Evolutionary conservation across 2,329 filamentous ascomycete genomes (phyloP).

Genomic region (Ophiocordyceps camponoti-saundersi): DNA sequence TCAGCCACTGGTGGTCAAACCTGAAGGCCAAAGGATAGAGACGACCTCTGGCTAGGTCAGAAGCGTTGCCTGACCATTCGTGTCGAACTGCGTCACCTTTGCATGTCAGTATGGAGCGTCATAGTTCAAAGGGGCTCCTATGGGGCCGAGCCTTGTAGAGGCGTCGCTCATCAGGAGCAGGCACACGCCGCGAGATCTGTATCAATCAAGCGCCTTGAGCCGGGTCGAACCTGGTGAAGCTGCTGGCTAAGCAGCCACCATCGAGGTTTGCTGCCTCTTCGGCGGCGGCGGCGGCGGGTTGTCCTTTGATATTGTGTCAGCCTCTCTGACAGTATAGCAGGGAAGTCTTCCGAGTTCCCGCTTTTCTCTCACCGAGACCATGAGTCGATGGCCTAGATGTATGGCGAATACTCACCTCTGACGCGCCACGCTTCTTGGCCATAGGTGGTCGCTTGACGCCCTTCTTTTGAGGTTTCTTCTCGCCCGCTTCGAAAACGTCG

Average conservation of each 20-base stretch:
- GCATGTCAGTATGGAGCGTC: conserved; percentile 6
- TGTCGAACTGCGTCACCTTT: conserved; percentile 4
- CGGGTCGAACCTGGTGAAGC: background rate
- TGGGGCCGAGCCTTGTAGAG: conserved; percentile 6
- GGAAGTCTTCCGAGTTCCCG: conserved; percentile 1
- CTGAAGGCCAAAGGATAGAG: too few relatives aligned
- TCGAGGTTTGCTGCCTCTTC: conserved; percentile 23
- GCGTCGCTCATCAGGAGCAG: conserved; percentile 2
- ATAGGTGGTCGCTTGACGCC: conserved; percentile 18
- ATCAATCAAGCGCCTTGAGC: conserved; percentile 3
- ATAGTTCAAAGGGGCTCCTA: conserved; percentile 3
- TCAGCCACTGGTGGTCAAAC: background rate
- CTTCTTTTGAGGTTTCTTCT: conserved; percentile 52
- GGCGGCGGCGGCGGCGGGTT: conserved; percentile 18
- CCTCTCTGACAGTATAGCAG: conserved; percentile 1
- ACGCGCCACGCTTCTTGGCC: conserved; percentile 30
- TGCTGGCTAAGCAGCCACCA: conserved; percentile 19
- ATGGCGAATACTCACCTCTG: conserved; percentile 21
- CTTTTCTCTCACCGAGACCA: conserved; percentile 2
- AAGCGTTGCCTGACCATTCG: background rate
- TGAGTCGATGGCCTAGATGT: conserved; percentile 5
- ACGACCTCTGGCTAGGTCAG: background rate
- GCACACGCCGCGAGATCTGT: background rate
- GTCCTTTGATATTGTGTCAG: conserved; percentile 16
- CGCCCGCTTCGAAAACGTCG: conserved; percentile 73